Evolutionary conservation across 2,329 filamentous ascomycete species (phyloP), one percentile per base, ranked within the genome.

Genomic region (Colletotrichum lindemuthianum): DNA sequence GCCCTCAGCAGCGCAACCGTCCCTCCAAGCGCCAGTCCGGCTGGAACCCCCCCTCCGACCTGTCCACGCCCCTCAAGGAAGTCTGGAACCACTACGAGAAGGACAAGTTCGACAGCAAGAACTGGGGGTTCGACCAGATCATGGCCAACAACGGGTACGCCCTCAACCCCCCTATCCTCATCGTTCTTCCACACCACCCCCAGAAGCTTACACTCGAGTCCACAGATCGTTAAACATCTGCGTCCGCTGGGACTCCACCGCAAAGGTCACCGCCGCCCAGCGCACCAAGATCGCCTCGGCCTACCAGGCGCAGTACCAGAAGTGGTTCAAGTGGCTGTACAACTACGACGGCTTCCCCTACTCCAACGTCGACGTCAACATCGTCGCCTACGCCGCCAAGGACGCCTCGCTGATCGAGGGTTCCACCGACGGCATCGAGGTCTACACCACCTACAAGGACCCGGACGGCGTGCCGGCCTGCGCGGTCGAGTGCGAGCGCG

Each of bases 271-370:
- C 1, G 76, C 74, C 5, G 77, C 72, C 1, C 75, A 81, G 60
- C 77, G 79, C 10, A 69, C 70, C n/a, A 69, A 78, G 57, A 69
- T 81, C 44, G 73, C 77, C 48, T 56, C 69, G 5, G 74, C 74
- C 1, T 71, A 79, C 6, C 69, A 76, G 41, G 69, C 70, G 40
- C 73, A 74, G 16, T 78, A 79, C 70, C 70, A 75, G 53, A 77
- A 76, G 60, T 81, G 78, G 79, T 79, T 80, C 60, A 76, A 77
- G 56, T 75, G 77, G 66, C 72, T 81, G 34, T 76, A 78, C n/a
- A 78, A 77, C 7, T 82, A 77, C 47, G 79, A 81, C 43, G 75
- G 74, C 45, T 82, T 79, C 69, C 80, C 80, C 9, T 81, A 76
- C 49, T 67, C 69, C 49, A 73, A 74, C 3, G 72, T 82, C 52